A percentile compares a stretch with the other conserved stretches of the same genome.
These are phyloP conservation scores for Pseudocercospora eumusae DNA, from an alignment of 2,329 filamentous ascomycete species.

Conservation along the genomic window DNA sequence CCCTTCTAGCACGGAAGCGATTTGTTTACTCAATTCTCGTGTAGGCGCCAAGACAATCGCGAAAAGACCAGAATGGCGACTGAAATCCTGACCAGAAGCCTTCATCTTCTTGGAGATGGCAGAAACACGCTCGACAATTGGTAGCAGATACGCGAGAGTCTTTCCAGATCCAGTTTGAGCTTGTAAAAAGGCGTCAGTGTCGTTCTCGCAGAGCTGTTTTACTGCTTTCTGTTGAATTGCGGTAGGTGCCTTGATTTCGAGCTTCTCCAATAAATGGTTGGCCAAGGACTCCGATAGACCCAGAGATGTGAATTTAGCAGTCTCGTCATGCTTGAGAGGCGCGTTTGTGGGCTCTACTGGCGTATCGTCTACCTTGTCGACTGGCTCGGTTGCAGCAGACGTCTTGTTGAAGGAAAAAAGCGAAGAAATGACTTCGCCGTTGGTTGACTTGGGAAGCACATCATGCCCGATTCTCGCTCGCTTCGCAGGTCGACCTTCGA, in stretches of 20 bases:
- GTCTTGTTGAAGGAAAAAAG: constrained; percentile 88
- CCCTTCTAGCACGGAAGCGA: constrained; percentile 80
- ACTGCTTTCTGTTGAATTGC: constrained; percentile 92
- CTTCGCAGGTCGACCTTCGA: constrained; percentile 22
- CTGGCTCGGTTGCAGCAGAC: constrained; percentile 51
- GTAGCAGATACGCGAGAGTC: constrained; percentile 91
- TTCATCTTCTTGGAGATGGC: constrained; percentile 62
- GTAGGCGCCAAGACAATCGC: constrained; percentile 93
- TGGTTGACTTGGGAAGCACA: constrained; percentile 23
- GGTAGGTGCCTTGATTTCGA: constrained; percentile 86
- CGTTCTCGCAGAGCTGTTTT: constrained; percentile 73
- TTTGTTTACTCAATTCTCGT: constrained; percentile 91
- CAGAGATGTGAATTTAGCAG: constrained; percentile 81
- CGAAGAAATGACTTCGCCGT: constrained; percentile 70
- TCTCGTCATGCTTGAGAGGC: constrained; percentile 72
- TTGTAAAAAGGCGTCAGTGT: constrained; percentile 91
- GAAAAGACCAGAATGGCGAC: constrained; percentile 85
- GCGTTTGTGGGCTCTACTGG: constrained; percentile 82
- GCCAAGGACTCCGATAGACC: constrained; percentile 80
- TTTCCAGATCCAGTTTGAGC: constrained; percentile 98
- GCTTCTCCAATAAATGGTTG: constrained; percentile 78
- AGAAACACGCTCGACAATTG: constrained; percentile 86
- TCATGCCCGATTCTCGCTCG: constrained; percentile 26
- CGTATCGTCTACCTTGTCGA: constrained; percentile 42
- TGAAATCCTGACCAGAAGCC: constrained; percentile 55